These are phyloP conservation scores for Oldenlandia corymbosa DNA, from an alignment of 257 asterid species.

Conservation along the genomic window DNA sequence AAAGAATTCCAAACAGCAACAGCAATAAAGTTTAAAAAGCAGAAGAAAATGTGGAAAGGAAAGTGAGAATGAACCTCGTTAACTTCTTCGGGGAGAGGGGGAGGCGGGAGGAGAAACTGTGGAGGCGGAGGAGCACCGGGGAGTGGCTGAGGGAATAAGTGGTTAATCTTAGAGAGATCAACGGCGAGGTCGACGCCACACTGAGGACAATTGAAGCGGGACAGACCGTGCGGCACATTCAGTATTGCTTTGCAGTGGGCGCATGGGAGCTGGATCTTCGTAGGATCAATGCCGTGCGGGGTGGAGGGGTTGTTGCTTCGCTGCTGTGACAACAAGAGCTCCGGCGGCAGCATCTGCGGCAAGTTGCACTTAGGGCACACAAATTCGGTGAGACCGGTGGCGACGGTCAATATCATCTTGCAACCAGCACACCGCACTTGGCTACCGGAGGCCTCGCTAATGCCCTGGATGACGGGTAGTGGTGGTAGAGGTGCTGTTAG, in stretches of 20 bases:
- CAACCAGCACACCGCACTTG: constrained; percentile 98
- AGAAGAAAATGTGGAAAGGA: background rate
- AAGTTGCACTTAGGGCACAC: constrained; percentile 87
- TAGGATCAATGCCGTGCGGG: constrained; percentile 91
- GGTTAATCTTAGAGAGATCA: constrained; percentile 61
- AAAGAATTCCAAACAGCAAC: background rate
- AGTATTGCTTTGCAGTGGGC: constrained; percentile 88
- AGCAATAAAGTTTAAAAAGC: background rate
- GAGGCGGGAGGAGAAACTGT: constrained; percentile 31
- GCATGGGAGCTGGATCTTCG: constrained; percentile 95
- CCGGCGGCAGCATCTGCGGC: constrained; percentile 99
- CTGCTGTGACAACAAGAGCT: constrained; percentile 50
- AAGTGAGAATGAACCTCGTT: constrained; percentile 58
- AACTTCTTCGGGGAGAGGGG: constrained; percentile 74
- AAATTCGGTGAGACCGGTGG: constrained; percentile 68
- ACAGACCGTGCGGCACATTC: constrained; percentile 83
- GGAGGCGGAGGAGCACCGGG: constrained; percentile 15
- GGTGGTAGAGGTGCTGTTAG: constrained; percentile 23
- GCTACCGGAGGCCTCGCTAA: constrained; percentile 35
- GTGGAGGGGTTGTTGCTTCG: constrained; percentile 36
- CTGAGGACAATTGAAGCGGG: constrained; percentile 87
- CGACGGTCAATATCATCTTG: constrained; percentile 73
- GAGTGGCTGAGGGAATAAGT: constrained; percentile 33
- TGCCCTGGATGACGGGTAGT: constrained; percentile 13
- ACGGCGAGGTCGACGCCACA: constrained; percentile 71